Evolutionary conservation across 768 basidiomycete genomes (phyloP).

Genomic region (Tricholoma sp.): DNA sequence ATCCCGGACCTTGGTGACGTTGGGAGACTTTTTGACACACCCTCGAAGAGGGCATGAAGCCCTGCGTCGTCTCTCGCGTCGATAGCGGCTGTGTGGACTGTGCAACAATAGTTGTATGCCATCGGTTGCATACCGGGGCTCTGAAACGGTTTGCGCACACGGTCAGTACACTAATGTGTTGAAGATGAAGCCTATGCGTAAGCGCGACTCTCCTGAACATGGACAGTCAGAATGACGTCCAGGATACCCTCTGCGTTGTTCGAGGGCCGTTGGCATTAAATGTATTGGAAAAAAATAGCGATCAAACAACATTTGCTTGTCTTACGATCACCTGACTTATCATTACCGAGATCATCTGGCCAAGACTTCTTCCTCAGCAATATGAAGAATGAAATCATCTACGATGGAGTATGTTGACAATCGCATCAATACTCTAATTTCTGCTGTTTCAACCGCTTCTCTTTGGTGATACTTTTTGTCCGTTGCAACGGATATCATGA

Average conservation of each 20-base stretch:
- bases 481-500: not conserved
- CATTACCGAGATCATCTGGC: not conserved
- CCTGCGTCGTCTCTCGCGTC: not conserved
- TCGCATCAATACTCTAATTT: not conserved
- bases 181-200: slow-evolving; percentile 49
- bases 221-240: slow-evolving; percentile 48
- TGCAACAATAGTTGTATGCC: slow-evolving; percentile 2
- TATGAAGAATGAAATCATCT: not conserved
- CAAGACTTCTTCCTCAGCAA: not conserved
- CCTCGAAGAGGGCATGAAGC: not conserved
- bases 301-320: not conserved
- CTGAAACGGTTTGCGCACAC: slow-evolving; percentile 12
- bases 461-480: not conserved
- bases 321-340: not conserved
- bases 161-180: slow-evolving; percentile 28
- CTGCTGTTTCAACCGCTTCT: not conserved
- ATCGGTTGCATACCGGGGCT: slow-evolving; percentile 4
- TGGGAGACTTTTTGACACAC: not conserved
- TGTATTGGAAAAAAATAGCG: not conserved
- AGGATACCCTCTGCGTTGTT: slow-evolving; percentile 7
- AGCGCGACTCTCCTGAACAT: slow-evolving; percentile 65
- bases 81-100: not conserved
- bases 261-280: not conserved
- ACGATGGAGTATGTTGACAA: not conserved
- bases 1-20: not conserved